Percentiles rank a stretch among this genome's conserved stretches.
phyloP scores from a whole-genome alignment of 768 basidiomycete species.

The Pleurotus citrinopileatus region DNA sequence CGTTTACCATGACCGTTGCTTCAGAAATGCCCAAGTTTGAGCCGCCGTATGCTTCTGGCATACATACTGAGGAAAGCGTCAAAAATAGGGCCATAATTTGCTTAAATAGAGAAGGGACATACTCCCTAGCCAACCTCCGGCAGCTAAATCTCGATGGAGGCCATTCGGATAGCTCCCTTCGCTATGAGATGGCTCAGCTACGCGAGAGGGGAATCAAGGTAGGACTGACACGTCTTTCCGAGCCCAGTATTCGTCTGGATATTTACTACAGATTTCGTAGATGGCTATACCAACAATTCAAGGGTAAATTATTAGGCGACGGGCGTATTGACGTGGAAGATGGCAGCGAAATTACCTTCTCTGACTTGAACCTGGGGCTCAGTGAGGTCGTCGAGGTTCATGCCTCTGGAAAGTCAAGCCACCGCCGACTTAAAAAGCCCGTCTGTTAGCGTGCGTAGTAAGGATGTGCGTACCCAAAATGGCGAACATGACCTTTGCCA shows the following conservation, averaged over 20 bases:
- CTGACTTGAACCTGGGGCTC: slow-evolving; percentile 1
- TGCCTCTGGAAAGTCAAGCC: too few relatives aligned
- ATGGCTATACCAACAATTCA: slow-evolving; percentile 2
- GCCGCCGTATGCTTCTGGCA: slow-evolving; percentile 16
- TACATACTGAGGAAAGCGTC: not conserved
- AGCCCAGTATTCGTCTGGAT: slow-evolving; percentile 7
- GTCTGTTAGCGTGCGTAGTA: too few relatives aligned
- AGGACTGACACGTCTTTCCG: slow-evolving; percentile 3
- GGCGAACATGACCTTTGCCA: not conserved
- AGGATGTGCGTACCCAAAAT: not conserved
- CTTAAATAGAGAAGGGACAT: not conserved
- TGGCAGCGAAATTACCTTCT: not conserved
- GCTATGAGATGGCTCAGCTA: not conserved
- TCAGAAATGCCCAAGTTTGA: slow-evolving; percentile 17
- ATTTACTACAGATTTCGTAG: not conserved
- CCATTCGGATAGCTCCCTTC: slow-evolving; percentile 4
- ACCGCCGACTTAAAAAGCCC: too few relatives aligned
- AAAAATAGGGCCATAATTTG: not conserved
- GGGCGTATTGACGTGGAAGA: not conserved
- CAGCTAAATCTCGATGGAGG: slow-evolving; percentile 4
- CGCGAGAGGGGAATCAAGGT: not conserved
- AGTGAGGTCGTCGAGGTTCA: slow-evolving; percentile 3
- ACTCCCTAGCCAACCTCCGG: slow-evolving; percentile 8
- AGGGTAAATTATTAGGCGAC: not conserved
- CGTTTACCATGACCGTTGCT: slow-evolving; percentile 16